phyloP scores from a whole-genome alignment of 345 rosid species.

The Capsella bursapastoris region DNA sequence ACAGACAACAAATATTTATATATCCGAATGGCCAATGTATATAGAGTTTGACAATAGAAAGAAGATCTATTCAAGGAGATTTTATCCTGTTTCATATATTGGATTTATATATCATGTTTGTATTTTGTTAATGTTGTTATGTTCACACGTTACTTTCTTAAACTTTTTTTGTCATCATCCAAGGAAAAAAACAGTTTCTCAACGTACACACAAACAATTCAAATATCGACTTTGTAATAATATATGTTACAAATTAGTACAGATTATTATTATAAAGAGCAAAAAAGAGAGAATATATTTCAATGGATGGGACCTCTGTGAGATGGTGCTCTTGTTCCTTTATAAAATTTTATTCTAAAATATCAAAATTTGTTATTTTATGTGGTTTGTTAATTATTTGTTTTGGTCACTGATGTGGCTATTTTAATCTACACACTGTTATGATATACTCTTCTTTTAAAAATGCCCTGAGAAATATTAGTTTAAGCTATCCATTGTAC shows the following conservation, averaged over 20 bases:
- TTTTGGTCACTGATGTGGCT: conserved; percentile 41
- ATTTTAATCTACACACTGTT: conserved; percentile 41
- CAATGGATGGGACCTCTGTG: conserved; percentile 43
- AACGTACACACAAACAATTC: conserved; percentile 32
- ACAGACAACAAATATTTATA: neutral
- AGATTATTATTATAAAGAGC: neutral
- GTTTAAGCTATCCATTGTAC: conserved; percentile 46
- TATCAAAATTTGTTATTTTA: conserved; percentile 19
- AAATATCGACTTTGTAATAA: conserved; percentile 35
- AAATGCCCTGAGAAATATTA: conserved; percentile 31
- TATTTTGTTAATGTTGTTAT: conserved; percentile 30
- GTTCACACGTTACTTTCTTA: conserved; percentile 43
- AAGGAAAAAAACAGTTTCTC: conserved; percentile 20
- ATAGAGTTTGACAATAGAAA: conserved; percentile 28
- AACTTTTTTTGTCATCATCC: conserved; percentile 40
- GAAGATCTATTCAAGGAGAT: conserved; percentile 31
- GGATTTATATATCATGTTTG: neutral
- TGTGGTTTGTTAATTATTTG: conserved; percentile 32
- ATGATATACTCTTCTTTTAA: conserved; percentile 32
- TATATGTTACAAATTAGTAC: conserved; percentile 29
- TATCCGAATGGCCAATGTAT: conserved; percentile 16
- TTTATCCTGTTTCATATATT: conserved; percentile 30
- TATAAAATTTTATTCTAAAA: neutral
- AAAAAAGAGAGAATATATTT: conserved; percentile 41
- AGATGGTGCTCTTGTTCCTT: conserved; percentile 42